Base-by-base conservation (phyloP, 495 filamentous ascomycete genomes). In the Aspergillus funiculosus region DNA sequence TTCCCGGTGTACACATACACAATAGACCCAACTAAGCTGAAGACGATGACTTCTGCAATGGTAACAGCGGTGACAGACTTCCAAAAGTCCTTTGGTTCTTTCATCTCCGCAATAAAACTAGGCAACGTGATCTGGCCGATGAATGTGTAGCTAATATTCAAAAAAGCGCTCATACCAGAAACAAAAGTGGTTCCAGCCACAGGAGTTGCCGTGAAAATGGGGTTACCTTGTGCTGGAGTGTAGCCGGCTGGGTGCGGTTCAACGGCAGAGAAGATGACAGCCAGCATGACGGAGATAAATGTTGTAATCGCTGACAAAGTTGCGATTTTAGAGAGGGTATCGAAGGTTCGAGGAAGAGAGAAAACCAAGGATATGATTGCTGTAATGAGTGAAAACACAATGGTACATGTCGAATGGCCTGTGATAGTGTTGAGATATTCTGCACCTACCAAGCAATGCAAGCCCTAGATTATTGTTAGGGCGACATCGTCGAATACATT, bases 51-150 rank as follows among this genome's bases (percentile, higher is more conserved):
- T 56, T 94, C 88, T 41, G 82, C 81, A 40, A 92, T 86, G 25
- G 88, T 92, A 44, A 91, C 87, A 14, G 81, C 85, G 71, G 86
- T 92, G 2, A 94, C 74, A 17, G 88, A 87, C 63, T 94, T 94
- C 58, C 86, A 88, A 61, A 94, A 94, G 51, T 94, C 88, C 45
- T 73, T 75, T 0, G 88, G 88, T 26, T 92, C 77, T 58, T 79
- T 81, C 88, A 94, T 94, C 60, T 94, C 88, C 4, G 88, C 88
- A 51, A 94, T 94, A 70, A 94, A 94, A 54, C 81, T 86, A 2
- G 88, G 88, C 18, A 94, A 72, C 0, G 88, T 94, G 61, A 94
- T 94, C 60, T 94, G 88, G 3, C 88, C 88, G 51, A 94, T 92
- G 64, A 94, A 92, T 5, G 88, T 94, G 63, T 92, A 94, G 63